Base-by-base conservation (phyloP, 2,329 filamentous ascomycete genomes). In the Alternaria alternata region DNA sequence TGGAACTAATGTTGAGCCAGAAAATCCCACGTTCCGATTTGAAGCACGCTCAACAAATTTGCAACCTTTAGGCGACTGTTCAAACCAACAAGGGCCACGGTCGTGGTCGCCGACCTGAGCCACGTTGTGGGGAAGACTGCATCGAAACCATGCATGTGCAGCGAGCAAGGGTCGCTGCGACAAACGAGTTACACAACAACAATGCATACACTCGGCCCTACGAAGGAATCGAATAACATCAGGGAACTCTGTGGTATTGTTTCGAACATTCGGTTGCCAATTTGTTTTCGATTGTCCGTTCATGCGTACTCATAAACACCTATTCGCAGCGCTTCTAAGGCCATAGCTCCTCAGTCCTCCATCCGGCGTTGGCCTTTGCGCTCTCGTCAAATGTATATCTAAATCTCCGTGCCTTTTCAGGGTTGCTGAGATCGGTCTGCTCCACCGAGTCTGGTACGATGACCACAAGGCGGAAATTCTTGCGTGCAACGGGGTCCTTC, bases 381-480 rank as follows among this genome's bases (percentile, higher is more conserved):
- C 80, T 78, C 65, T 79, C 78, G 6, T 85, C 82, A 67, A 88
- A 86, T 26, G 84, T 88, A 79, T 93, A 94, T 61, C 86, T 81
- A 83, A 88, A 91, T 70, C 93, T 83, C 64, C 85, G 82, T 12
- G 84, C 83, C 62, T 86, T 86, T 47, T 85, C 84, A 1, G 89
- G 87, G 72, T 92, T 86, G 57, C 86, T 88, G 54, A 96, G 78
- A 75, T 95, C 91, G 16, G 91, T 82, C 70, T 85, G 84, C 75
- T 96, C 93, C 20, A 96, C 89, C 75, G 91, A 88, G 8, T 91
- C 86, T 0, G 96, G 89, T 49, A 89, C 88, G 75, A 99, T 95
- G 73, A 95, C 89, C 4, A 97, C 92, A 0, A 97, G 91, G 54
- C 94, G 84, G 75, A 96, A 97, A 76, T 96, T 91, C 65, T 81